These are phyloP conservation scores for Musa schizocarpa DNA, from an alignment of 176 grass and related monocot genomes.

Conservation along the genomic window DNA sequence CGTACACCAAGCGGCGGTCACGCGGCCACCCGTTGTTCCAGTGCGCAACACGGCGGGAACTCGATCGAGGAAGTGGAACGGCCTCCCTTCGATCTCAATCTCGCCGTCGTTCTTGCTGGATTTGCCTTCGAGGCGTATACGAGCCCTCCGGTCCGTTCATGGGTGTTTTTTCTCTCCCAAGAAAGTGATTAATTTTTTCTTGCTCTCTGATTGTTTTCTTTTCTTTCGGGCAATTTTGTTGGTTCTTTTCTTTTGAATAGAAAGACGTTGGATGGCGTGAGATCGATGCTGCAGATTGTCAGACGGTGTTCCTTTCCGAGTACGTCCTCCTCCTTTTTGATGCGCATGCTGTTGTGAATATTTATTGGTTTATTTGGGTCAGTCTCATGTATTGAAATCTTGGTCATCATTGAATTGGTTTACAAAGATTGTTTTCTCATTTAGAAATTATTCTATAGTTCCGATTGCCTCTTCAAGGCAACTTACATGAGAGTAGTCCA, in stretches of 20 bases:
- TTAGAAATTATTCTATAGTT: too few species aligned
- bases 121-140: slow-evolving; percentile 89
- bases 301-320: slow-evolving; percentile 84
- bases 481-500: too few species aligned
- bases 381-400: background rate
- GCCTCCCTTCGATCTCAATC: slow-evolving; percentile 71
- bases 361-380: background rate
- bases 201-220: background rate
- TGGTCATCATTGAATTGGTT: too few species aligned
- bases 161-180: background rate
- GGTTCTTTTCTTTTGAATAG: slow-evolving; percentile 24
- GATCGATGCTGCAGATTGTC: slow-evolving; percentile 59
- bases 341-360: background rate
- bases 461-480: too few species aligned
- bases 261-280: slow-evolving; percentile 70
- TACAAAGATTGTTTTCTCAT: too few species aligned
- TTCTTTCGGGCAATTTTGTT: background rate
- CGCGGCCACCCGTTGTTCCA: slow-evolving; percentile 17
- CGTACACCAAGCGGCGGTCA: slow-evolving; percentile 4
- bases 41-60: background rate
- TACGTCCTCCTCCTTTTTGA: slow-evolving; percentile 27
- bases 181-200: background rate
- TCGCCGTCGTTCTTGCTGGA: slow-evolving; percentile 73
- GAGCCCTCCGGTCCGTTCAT: slow-evolving; percentile 56
- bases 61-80: slow-evolving; percentile 18